phyloP scores from a whole-genome alignment of 1,284 basidiomycete genomes.

The Abortiporus biennis region DNA sequence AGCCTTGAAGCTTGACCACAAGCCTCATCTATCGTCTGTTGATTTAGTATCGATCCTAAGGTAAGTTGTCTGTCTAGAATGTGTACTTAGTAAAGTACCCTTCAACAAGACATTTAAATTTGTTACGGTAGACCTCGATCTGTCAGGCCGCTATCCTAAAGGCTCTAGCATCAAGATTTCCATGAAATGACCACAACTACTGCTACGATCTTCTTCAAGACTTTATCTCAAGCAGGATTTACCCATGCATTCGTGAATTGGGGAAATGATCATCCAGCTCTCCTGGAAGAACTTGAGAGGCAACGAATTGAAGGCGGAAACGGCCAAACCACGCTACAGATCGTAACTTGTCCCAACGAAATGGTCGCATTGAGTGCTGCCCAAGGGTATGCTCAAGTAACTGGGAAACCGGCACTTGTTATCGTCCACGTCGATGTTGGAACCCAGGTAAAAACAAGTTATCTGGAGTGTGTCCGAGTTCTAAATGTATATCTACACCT shows the following conservation, averaged over 20 bases:
- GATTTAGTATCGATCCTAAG: no score
- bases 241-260: conserved; percentile 72
- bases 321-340: conserved; percentile 28
- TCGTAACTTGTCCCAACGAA: conserved; percentile 68
- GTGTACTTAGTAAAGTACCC: no score
- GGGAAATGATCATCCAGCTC: conserved; percentile 67
- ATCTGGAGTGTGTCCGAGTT: conserved; percentile 4
- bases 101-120: no score
- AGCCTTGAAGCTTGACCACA: no score
- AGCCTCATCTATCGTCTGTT: no score
- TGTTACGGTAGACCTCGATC: no score
- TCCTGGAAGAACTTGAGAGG: conserved; percentile 61
- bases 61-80: no score
- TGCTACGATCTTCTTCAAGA: conserved; percentile 50
- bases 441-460: conserved; percentile 46
- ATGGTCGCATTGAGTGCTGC: conserved; percentile 71
- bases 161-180: no score
- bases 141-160: no score
- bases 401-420: conserved; percentile 60
- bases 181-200: conserved; percentile 53
- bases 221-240: conserved; percentile 53
- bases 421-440: conserved; percentile 73
- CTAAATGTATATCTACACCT: conserved; percentile 1
- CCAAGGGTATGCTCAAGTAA: conserved; percentile 63
- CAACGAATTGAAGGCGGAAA: conserved; percentile 37